phyloP scores from a whole-genome alignment of 768 basidiomycete species.

The Mycena maculata region DNA sequence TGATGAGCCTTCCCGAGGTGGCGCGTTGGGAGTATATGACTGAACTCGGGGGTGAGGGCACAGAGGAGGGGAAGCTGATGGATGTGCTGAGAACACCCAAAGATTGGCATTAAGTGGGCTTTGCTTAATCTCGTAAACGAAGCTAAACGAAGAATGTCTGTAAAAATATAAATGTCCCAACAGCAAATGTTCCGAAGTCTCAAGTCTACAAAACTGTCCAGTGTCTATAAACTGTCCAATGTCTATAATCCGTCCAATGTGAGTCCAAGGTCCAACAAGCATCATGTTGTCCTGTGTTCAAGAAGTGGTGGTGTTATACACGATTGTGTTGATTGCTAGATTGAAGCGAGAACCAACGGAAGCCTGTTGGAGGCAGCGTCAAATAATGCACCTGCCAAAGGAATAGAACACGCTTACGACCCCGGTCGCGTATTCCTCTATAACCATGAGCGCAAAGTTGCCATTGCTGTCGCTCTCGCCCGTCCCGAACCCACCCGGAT shows the following conservation, averaged over 20 bases:
- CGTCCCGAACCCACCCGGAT: slow-evolving; percentile 52
- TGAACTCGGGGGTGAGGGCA: slow-evolving; percentile 73
- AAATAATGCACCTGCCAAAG: not conserved
- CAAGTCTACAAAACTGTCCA: not conserved
- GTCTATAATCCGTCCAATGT: not conserved
- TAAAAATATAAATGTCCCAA: not conserved
- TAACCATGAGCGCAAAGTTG: slow-evolving; percentile 49
- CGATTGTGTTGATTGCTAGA: slow-evolving; percentile 25
- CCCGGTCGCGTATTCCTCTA: slow-evolving; percentile 58
- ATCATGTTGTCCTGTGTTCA: not conserved
- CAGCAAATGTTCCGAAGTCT: too few species aligned
- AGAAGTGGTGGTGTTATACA: slow-evolving; percentile 27
- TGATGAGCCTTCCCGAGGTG: slow-evolving; percentile 90
- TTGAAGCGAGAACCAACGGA: slow-evolving; percentile 40
- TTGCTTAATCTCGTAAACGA: slow-evolving; percentile 32
- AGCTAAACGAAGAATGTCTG: not conserved
- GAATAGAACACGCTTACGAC: slow-evolving; percentile 36
- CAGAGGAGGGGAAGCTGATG: slow-evolving; percentile 74
- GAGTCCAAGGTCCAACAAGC: too few species aligned
- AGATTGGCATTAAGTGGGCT: slow-evolving; percentile 67
- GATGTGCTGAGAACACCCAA: slow-evolving; percentile 69
- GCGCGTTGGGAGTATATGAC: slow-evolving; percentile 93
- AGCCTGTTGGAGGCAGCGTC: slow-evolving; percentile 26
- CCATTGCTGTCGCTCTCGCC: slow-evolving; percentile 47
- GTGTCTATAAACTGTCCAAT: not conserved